Conservation (phyloP, 495 filamentous ascomycete species). For the Pyrenula aspistea region DNA sequence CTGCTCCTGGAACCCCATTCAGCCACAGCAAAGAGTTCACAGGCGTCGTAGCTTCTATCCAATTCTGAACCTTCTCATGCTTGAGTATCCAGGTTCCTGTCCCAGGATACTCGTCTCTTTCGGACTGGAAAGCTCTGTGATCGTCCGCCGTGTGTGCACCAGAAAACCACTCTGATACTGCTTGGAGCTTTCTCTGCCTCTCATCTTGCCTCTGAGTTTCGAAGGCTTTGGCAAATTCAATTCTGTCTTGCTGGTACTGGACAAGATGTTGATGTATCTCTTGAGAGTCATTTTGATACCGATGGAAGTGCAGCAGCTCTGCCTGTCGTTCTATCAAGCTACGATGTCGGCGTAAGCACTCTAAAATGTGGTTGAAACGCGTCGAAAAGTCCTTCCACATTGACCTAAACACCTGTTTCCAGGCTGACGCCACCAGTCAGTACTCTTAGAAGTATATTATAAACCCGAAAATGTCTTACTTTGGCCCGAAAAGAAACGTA, state of each 20-base stretch:
- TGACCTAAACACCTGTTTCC: conserved; percentile 14
- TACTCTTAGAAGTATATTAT: neutral
- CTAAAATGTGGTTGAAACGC: conserved; percentile 11
- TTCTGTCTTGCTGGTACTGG: conserved; percentile 3
- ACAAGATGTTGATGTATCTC: conserved; percentile 1
- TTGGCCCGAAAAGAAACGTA: conserved; percentile 13
- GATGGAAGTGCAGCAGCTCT: conserved; percentile 2
- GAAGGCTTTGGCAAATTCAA: conserved; percentile 1
- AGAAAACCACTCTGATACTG: conserved; percentile 21
- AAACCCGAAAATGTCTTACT: conserved; percentile 1
- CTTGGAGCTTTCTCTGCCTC: conserved; percentile 8
- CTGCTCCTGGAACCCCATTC: conserved; percentile 30
- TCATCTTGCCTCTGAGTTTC: conserved; percentile 6
- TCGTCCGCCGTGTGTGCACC: conserved; percentile 11
- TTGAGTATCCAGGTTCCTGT: conserved; percentile 24
- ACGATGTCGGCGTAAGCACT: conserved; percentile 10
- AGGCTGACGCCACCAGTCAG: conserved; percentile 5
- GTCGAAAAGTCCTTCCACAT: conserved; percentile 28
- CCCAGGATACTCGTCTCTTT: conserved; percentile 11
- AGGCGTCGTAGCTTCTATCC: conserved; percentile 11
- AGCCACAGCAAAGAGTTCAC: conserved; percentile 22
- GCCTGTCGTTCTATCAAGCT: conserved; percentile 11
- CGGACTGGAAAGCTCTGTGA: conserved; percentile 17
- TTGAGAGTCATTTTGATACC: conserved; percentile 6
- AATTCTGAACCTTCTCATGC: conserved; percentile 13